These are phyloP conservation scores for Nannochloropsis oceanica DNA, from an alignment of 108 stramenopile genomes.

Conservation along the genomic window DNA sequence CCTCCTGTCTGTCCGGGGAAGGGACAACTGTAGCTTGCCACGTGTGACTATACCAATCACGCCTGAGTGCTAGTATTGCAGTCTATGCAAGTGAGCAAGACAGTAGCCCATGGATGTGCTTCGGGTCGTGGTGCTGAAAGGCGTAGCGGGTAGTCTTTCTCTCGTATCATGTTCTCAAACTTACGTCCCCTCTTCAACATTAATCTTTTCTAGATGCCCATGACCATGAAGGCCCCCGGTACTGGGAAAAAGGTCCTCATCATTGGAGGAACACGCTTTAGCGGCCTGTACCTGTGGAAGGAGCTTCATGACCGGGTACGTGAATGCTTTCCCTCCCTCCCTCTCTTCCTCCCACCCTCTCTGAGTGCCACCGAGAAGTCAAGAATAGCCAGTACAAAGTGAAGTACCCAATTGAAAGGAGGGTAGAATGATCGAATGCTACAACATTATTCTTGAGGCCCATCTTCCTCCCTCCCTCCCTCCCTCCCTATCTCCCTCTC, in stretches of 20 bases:
- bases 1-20: too few species aligned
- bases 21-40: too few species aligned
- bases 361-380: background rate
- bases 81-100: too few species aligned
- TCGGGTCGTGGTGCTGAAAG: too few species aligned
- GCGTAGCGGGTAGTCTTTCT: too few species aligned
- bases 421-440: background rate
- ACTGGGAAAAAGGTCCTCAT: constrained; percentile 22
- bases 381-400: background rate
- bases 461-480: background rate
- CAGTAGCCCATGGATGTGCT: too few species aligned
- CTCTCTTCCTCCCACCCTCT: background rate
- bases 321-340: background rate
- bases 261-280: constrained; percentile 33
- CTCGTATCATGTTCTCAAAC: too few species aligned
- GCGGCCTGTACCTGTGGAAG: constrained; percentile 25
- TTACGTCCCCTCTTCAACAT: too few species aligned
- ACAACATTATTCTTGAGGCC: background rate
- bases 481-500: background rate
- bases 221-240: background rate
- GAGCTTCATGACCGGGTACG: constrained; percentile 29
- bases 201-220: background rate
- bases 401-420: background rate
- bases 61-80: too few species aligned
- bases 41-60: too few species aligned